These are phyloP conservation scores for Aspergillus fischeri DNA, from an alignment of 2,329 filamentous ascomycete species.

Conservation along the genomic window DNA sequence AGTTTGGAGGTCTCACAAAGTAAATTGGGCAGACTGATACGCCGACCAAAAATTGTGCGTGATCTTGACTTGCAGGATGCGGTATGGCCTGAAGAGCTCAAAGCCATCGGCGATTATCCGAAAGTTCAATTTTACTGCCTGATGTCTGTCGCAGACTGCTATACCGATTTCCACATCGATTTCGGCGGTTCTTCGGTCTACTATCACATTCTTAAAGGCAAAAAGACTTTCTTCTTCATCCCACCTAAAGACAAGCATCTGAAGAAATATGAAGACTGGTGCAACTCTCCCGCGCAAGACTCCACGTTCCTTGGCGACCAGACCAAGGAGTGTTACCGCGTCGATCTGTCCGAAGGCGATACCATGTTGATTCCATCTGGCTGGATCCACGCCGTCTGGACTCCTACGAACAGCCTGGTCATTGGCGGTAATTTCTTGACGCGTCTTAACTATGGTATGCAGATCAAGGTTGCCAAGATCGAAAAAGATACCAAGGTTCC, in stretches of 20 bases:
- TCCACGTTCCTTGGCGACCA: constrained; percentile 62
- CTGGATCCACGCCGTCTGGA: constrained; percentile 71
- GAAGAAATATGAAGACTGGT: constrained; percentile 69
- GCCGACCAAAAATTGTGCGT: constrained; percentile 61
- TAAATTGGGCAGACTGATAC: constrained; percentile 57
- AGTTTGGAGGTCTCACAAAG: constrained; percentile 65
- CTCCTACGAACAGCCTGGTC: constrained; percentile 64
- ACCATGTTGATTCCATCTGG: constrained; percentile 68
- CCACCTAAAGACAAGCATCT: constrained; percentile 64
- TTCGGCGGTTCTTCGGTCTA: constrained; percentile 68
- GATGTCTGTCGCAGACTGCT: constrained; percentile 68
- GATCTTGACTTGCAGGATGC: constrained; percentile 55
- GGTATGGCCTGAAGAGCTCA: constrained; percentile 49
- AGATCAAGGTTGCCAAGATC: constrained; percentile 62
- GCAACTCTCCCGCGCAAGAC: constrained; percentile 62
- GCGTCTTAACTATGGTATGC: constrained; percentile 61
- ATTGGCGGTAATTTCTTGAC: constrained; percentile 70
- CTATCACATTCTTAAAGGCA: constrained; percentile 65
- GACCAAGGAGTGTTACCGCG: constrained; percentile 63
- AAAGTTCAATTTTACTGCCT: constrained; percentile 66
- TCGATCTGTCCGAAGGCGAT: constrained; percentile 62
- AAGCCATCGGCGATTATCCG: constrained; percentile 54
- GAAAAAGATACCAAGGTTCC: constrained; percentile 65
- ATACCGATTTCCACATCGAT: constrained; percentile 69
- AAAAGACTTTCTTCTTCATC: constrained; percentile 69